Conservation (phyloP, 768 basidiomycete genomes). For the Tulasnella sp. region DNA sequence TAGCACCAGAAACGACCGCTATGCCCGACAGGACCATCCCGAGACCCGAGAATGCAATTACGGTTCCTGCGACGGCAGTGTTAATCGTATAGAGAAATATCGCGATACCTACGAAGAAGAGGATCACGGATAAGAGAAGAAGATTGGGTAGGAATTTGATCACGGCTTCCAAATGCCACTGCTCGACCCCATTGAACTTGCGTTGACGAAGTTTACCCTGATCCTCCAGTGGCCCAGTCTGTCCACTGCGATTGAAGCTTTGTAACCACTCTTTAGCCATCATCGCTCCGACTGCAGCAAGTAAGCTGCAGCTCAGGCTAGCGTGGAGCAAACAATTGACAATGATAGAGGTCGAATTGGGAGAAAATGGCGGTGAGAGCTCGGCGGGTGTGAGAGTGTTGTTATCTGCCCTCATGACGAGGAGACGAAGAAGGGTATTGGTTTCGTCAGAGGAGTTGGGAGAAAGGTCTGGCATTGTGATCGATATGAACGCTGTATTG, state of each 20-base stretch:
- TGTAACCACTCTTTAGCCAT: constrained; percentile 19
- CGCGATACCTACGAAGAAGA: not conserved
- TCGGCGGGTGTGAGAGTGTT: too few species aligned
- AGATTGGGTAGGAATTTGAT: constrained; percentile 6
- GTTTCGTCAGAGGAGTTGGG: too few species aligned
- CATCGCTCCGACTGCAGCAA: too few species aligned
- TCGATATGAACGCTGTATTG: too few species aligned
- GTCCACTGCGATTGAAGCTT: not conserved
- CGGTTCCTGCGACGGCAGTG: not conserved
- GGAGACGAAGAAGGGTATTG: too few species aligned
- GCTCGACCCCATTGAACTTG: constrained; percentile 12
- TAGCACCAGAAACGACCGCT: not conserved
- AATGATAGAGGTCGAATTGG: too few species aligned
- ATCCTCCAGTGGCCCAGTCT: not conserved
- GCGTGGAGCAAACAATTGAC: too few species aligned
- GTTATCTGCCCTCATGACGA: too few species aligned
- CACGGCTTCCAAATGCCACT: constrained; percentile 6
- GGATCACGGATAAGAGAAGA: not conserved
- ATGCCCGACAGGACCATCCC: not conserved
- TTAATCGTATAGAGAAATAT: constrained; percentile 5
- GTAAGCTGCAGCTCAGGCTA: too few species aligned
- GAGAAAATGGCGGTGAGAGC: too few species aligned
- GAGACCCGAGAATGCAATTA: constrained; percentile 10
- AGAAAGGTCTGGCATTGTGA: too few species aligned
- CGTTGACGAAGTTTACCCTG: not conserved